Conservation (phyloP, 1,284 basidiomycete genomes). For the Cutaneotrichosporon sp. region DNA sequence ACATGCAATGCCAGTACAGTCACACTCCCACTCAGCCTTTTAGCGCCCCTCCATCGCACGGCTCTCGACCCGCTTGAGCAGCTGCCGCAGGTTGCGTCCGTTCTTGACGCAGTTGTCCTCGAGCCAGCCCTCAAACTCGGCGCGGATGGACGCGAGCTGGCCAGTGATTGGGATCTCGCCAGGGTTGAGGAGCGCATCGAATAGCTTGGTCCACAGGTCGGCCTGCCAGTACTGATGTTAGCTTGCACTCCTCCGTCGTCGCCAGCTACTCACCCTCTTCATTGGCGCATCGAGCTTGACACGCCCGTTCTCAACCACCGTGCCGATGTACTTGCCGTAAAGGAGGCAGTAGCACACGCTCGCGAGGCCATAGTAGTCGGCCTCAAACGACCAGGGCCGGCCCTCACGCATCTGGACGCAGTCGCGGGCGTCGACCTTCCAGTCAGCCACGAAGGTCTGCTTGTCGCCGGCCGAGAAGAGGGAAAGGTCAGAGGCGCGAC, state of each 20-base stretch:
- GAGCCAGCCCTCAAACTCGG: conserved; percentile 86
- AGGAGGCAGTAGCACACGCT: conserved; percentile 93
- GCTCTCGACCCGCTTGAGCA: conserved; percentile 59
- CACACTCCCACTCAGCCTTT: not conserved
- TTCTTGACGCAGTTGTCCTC: conserved; percentile 73
- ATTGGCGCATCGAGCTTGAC: conserved; percentile 74
- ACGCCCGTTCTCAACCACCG: conserved; percentile 48
- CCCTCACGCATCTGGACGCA: conserved; percentile 85
- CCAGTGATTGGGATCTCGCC: conserved; percentile 69
- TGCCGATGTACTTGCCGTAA: conserved; percentile 92
- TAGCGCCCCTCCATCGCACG: conserved; percentile 32
- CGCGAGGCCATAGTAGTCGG: conserved; percentile 93
- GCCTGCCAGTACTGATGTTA: conserved; percentile 78
- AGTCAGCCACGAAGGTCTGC: conserved; percentile 84
- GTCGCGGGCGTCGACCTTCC: conserved; percentile 83
- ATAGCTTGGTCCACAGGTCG: conserved; percentile 80
- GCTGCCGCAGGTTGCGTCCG: conserved; percentile 79
- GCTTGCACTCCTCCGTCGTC: not conserved
- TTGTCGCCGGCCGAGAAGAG: conserved; percentile 65
- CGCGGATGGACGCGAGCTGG: conserved; percentile 66
- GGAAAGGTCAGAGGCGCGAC: conserved; percentile 82
- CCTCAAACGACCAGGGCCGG: conserved; percentile 86
- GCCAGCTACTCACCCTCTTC: conserved; percentile 63
- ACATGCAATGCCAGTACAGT: conserved; percentile 4
- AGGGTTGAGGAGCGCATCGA: conserved; percentile 86